phyloP scores from a whole-genome alignment of 306 rosid species.

The Glycine tomentella region DNA sequence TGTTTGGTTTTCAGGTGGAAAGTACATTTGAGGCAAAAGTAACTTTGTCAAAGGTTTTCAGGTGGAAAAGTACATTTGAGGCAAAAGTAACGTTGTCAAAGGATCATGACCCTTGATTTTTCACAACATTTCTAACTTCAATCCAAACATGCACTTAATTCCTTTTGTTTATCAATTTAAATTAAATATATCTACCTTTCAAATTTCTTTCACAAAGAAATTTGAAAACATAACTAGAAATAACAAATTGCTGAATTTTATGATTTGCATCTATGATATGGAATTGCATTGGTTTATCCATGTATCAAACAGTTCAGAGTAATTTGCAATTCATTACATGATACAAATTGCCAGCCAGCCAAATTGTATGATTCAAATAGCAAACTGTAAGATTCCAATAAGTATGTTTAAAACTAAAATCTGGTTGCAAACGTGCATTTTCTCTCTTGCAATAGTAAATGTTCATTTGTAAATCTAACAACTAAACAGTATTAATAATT shows the following conservation, averaged over 20 bases:
- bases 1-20: too few species aligned
- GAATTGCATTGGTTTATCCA: neutral
- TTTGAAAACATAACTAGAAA: neutral
- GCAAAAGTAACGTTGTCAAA: too few species aligned
- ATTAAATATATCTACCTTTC: neutral
- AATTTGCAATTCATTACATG: neutral
- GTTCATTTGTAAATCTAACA: slow-evolving; percentile 24
- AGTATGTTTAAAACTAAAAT: neutral
- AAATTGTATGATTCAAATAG: neutral
- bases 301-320: neutral
- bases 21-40: too few species aligned
- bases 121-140: too few species aligned
- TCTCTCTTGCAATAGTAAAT: slow-evolving; percentile 12
- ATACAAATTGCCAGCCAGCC: neutral
- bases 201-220: neutral
- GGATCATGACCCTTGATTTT: too few species aligned
- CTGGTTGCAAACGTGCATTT: neutral
- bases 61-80: too few species aligned
- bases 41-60: too few species aligned
- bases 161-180: neutral
- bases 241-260: neutral
- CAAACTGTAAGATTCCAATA: neutral
- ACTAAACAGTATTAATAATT: neutral
- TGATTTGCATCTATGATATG: neutral
- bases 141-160: neutral